Conservation (phyloP, 176 grass and related monocot species). For the Aechmea fasciata region DNA sequence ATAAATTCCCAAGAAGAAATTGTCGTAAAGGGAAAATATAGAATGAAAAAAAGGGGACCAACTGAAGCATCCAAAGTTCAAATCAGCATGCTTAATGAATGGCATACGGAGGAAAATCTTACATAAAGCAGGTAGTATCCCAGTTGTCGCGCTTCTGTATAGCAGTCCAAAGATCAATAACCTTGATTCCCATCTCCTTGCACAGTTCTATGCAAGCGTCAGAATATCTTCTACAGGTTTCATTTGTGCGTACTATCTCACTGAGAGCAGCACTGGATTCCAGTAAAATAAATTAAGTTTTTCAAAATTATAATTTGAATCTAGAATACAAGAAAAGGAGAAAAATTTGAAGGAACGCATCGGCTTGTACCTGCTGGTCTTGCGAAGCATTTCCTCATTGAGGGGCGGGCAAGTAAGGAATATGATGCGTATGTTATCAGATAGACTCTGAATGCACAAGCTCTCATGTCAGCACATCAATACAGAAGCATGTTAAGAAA, state of each 20-base stretch:
- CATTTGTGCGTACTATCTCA: conserved; percentile 58
- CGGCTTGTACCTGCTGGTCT: conserved; percentile 26
- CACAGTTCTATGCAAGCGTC: conserved; percentile 60
- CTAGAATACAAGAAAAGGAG: background rate
- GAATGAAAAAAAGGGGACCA: background rate
- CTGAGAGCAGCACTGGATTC: conserved; percentile 32
- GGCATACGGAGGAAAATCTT: conserved; percentile 9
- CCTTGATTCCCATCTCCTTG: conserved; percentile 71
- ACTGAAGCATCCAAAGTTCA: background rate
- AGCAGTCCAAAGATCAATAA: conserved; percentile 65
- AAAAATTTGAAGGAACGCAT: background rate
- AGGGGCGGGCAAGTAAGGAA: conserved; percentile 84
- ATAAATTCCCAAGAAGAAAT: background rate
- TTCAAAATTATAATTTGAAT: background rate
- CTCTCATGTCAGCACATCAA: background rate
- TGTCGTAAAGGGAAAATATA: background rate
- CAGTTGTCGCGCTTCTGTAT: conserved; percentile 56
- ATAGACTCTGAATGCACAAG: conserved; percentile 49
- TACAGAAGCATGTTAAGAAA: background rate
- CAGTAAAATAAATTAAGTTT: background rate
- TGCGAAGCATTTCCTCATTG: conserved; percentile 57
- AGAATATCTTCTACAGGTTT: conserved; percentile 50
- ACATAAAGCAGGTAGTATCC: conserved; percentile 63
- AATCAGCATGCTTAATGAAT: background rate
- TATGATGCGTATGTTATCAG: conserved; percentile 48